Evolutionary conservation across 2,329 filamentous ascomycete species (phyloP), one percentile per base, ranked within the genome.

Genomic region (Tolypocladium sp.): DNA sequence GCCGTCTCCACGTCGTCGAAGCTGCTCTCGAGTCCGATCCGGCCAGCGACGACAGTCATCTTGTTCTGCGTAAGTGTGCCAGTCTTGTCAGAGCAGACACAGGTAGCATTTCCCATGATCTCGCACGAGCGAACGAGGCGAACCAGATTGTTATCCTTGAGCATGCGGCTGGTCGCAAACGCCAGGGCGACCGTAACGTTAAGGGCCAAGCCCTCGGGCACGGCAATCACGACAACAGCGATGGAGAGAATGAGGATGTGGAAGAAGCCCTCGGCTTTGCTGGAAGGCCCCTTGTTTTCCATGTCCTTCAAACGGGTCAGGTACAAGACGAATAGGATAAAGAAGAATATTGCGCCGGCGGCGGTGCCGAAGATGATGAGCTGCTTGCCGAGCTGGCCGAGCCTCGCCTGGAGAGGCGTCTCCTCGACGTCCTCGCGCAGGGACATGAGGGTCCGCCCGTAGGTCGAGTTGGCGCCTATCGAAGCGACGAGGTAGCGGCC

Each of bases 391-490:
- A 93, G 78, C 4, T 85, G 79, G 64, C 92, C 91, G 60, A 93
- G 77, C 71, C 92, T 92, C 3, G 82, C 86, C 70, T 93, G 90
- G 9, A 93, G 61, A 4, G 90, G 90, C 1, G 90, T 93, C 30
- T 89, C 88, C 68, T 92, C 86, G 59, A 86, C 85, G 62, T 91
- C 87, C 64, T 90, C 88, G 62, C 88, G 85, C 13, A 93, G 75
- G 42, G 89, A 89, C 82, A 92, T 88, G 76, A 92, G 82, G 3
- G 86, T 91, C 67, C 90, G 89, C 59, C 90, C 90, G 66, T 90
- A 86, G 38, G 83, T 88, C 0, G 89, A 90, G 70, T 92, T 82
- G 41, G 88, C 79, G 63, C 90, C 90, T 22, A 87, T 85, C 5
- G 89, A 83, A 1, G 88, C 91, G 58, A 92, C 89, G 58, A 93